Conservation (phyloP, 1,139 yeast species). For the Yamadazyma spencermartinsiae region DNA sequence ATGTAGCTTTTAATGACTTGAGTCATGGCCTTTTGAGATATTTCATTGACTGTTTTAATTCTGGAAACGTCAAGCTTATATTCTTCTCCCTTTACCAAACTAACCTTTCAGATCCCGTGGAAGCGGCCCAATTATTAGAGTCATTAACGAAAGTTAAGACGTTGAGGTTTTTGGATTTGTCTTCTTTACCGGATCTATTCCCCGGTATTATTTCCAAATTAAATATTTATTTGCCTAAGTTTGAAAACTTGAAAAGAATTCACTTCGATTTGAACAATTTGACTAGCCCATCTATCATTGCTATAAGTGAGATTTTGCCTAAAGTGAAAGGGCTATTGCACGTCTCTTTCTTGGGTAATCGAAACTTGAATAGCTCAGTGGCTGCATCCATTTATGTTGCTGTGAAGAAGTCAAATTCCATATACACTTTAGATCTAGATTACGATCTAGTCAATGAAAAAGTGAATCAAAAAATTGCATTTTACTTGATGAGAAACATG, state of each 20-base stretch:
- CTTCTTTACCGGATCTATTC: slow-evolving; percentile 70
- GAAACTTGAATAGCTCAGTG: slow-evolving; percentile 54
- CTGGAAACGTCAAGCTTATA: slow-evolving; percentile 40
- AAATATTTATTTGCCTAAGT: slow-evolving; percentile 63
- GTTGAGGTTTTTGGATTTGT: slow-evolving; percentile 73
- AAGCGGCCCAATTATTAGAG: slow-evolving; percentile 52
- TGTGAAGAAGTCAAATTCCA: slow-evolving; percentile 60
- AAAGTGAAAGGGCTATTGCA: slow-evolving; percentile 71
- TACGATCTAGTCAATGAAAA: slow-evolving; percentile 66
- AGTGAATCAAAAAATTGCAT: slow-evolving; percentile 74
- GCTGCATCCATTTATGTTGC: slow-evolving; percentile 72
- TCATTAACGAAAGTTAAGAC: slow-evolving; percentile 53
- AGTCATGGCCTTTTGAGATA: slow-evolving; percentile 52
- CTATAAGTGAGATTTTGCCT: slow-evolving; percentile 69
- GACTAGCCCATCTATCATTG: slow-evolving; percentile 59
- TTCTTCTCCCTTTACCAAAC: slow-evolving; percentile 78
- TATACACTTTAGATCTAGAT: slow-evolving; percentile 74
- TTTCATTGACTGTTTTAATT: slow-evolving; percentile 46
- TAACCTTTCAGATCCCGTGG: slow-evolving; percentile 52
- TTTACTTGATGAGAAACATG: slow-evolving; percentile 82
- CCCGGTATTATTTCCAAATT: slow-evolving; percentile 68
- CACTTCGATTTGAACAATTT: slow-evolving; percentile 78
- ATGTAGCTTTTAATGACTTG: slow-evolving; percentile 79
- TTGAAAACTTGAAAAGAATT: slow-evolving; percentile 64
- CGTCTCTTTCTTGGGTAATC: slow-evolving; percentile 71